Evolutionary conservation across 768 basidiomycete genomes (phyloP).

Genomic region (Amanita muscaria): DNA sequence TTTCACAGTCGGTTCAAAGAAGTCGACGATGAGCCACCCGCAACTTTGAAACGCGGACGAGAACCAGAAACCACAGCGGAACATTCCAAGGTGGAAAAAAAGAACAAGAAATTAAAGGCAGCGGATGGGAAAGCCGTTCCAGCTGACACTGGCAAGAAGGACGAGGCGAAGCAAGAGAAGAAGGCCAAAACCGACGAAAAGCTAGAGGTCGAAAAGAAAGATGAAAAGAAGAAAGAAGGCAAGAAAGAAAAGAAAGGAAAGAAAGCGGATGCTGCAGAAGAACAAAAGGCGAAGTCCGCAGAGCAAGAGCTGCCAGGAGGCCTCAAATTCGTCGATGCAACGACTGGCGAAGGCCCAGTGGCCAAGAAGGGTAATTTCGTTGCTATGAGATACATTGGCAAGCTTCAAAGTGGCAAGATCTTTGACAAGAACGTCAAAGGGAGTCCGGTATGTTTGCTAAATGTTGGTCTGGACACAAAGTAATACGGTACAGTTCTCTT

Average conservation of each 20-base stretch:
- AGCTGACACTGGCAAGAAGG: conserved; percentile 45
- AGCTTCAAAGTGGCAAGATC: conserved; percentile 63
- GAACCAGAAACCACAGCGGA: conserved; percentile 42
- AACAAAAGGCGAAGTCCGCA: conserved; percentile 20
- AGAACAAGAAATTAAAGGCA: conserved; percentile 70
- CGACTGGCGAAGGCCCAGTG: conserved; percentile 71
- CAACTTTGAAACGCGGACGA: conserved; percentile 60
- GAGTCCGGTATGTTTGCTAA: conserved; percentile 55
- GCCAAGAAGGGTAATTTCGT: conserved; percentile 83
- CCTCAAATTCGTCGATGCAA: conserved; percentile 68
- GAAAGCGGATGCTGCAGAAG: conserved; percentile 24
- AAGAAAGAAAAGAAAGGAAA: conserved; percentile 21
- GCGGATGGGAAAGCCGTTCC: conserved; percentile 33
- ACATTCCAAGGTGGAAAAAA: conserved; percentile 55
- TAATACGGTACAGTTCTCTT: conserved; percentile 44
- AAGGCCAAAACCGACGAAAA: conserved; percentile 19
- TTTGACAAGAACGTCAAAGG: conserved; percentile 83
- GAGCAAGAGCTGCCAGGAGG: conserved; percentile 57
- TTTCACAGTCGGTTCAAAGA: conserved; percentile 65
- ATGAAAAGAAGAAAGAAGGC: conserved; percentile 21
- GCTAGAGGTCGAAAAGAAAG: conserved; percentile 22
- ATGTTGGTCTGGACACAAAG: not conserved
- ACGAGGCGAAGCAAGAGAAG: conserved; percentile 23
- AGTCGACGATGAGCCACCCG: conserved; percentile 35
- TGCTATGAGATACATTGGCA: conserved; percentile 89